Evolutionary conservation across 169 alveolate genomes (phyloP).

Genomic region (Eimeria necatrix): DNA sequence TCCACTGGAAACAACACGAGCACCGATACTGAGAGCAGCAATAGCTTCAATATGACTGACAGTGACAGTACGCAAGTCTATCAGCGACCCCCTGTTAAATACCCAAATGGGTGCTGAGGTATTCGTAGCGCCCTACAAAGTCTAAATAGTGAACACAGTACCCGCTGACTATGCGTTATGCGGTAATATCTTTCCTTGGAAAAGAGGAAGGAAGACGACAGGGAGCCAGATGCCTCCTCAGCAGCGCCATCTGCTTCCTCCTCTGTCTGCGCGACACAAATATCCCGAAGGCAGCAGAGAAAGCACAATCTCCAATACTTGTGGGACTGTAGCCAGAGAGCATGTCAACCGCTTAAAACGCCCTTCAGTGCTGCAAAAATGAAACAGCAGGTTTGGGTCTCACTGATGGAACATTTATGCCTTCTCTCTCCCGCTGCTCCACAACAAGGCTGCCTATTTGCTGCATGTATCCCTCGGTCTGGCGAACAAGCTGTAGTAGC

Average conservation of each 20-base stretch:
- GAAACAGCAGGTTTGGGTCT: background rate
- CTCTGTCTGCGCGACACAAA: constrained; percentile 25
- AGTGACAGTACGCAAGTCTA: background rate
- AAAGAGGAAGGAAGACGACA: constrained; percentile 61
- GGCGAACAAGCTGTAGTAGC: constrained; percentile 93
- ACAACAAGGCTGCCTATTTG: constrained; percentile 95
- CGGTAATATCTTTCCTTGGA: constrained; percentile 90
- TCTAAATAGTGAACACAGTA: background rate
- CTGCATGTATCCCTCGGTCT: constrained; percentile 96
- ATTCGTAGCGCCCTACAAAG: no score
- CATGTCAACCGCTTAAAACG: no score
- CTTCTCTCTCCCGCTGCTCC: constrained; percentile 91
- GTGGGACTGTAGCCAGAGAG: no score
- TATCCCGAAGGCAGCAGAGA: background rate
- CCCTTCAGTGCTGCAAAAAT: background rate
- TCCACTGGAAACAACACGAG: no score
- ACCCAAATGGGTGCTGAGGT: no score
- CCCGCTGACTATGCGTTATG: constrained; percentile 93
- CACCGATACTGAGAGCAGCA: background rate
- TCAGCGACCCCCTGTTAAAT: no score
- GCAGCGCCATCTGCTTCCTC: constrained; percentile 50
- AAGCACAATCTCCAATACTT: background rate
- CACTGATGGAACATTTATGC: constrained; percentile 57
- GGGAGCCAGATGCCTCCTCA: constrained; percentile 60
- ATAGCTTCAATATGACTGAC: background rate